Conservation (phyloP, 1,139 yeast species). For the Eremothecium gossypii region DNA sequence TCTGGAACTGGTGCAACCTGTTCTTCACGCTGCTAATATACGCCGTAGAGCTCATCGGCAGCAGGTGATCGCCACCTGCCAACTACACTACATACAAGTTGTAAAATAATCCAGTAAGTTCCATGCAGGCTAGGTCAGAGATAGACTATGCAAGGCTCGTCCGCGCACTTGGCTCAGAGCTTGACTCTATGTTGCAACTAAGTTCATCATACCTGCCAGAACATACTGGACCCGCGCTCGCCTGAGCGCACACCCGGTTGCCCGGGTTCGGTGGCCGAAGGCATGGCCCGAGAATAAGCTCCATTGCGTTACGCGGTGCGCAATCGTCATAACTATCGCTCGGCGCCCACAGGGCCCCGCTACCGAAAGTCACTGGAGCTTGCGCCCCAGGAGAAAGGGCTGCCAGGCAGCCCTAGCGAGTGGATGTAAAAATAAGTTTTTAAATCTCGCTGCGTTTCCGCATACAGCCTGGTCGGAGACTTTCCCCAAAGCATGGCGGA, state of each 20-base stretch:
- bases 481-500: slow-evolving; percentile 73
- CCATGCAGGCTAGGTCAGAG: slow-evolving; percentile 1
- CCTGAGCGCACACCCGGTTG: slow-evolving; percentile 16
- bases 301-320: slow-evolving; percentile 63
- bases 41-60: slow-evolving; percentile 57
- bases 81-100: neutral
- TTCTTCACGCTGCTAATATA: slow-evolving; percentile 70
- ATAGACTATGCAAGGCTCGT: slow-evolving; percentile 39
- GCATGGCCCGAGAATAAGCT: slow-evolving; percentile 71
- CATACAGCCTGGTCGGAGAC: slow-evolving; percentile 74
- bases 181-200: slow-evolving; percentile 85
- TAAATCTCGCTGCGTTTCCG: slow-evolving; percentile 38
- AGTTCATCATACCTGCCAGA: slow-evolving; percentile 54
- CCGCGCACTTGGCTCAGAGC: slow-evolving; percentile 60
- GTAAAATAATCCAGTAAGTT: neutral
- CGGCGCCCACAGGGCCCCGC: slow-evolving; percentile 42
- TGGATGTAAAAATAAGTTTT: slow-evolving; percentile 31
- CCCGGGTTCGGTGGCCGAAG: slow-evolving; percentile 32
- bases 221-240: slow-evolving; percentile 3
- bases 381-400: slow-evolving; percentile 1
- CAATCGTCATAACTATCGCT: slow-evolving; percentile 81
- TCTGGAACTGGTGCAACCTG: slow-evolving; percentile 96
- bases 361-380: slow-evolving; percentile 42
- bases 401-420: slow-evolving; percentile 21
- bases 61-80: slow-evolving; percentile 2